Conservation (phyloP, 192 early-diverging fungal species). For the Chytriomyces sp. region DNA sequence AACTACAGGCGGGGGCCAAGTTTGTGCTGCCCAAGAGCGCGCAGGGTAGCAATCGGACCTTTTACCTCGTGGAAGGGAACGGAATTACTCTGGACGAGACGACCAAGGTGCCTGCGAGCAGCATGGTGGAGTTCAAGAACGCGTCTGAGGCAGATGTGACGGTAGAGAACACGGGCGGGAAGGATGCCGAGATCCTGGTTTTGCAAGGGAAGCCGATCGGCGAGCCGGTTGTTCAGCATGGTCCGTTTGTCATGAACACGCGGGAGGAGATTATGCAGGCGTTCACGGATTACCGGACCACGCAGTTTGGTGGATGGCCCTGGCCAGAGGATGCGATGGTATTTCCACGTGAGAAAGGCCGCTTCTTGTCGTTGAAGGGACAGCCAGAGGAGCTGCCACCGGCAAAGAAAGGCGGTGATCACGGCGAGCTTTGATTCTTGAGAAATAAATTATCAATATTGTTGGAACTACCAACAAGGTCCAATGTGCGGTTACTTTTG, state of each 20-base stretch:
- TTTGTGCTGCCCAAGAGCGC: conserved; percentile 45
- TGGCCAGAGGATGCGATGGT: conserved; percentile 26
- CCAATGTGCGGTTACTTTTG: no score
- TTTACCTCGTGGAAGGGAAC: conserved; percentile 35
- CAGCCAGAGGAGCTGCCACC: conserved; percentile 20
- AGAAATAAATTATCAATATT: no score
- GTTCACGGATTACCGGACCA: conserved; percentile 25
- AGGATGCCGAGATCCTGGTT: conserved; percentile 59
- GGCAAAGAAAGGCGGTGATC: no score
- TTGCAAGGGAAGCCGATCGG: conserved; percentile 58
- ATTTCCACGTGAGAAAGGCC: no score
- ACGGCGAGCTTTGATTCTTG: no score
- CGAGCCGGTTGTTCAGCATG: conserved; percentile 61
- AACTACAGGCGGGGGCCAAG: conserved; percentile 52
- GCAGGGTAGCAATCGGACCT: background rate
- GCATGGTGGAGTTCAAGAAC: conserved; percentile 44
- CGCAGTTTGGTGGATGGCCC: conserved; percentile 36
- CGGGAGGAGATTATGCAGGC: conserved; percentile 49
- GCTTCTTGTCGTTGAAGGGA: conserved; percentile 14
- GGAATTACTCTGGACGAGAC: conserved; percentile 27
- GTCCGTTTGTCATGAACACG: conserved; percentile 65
- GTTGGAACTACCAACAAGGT: no score
- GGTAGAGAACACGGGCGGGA: conserved; percentile 34
- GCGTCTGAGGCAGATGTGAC: conserved; percentile 45
- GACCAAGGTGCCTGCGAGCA: conserved; percentile 25